Conservation (phyloP, 108 stramenopile species). For the Bacterosira constricta region DNA sequence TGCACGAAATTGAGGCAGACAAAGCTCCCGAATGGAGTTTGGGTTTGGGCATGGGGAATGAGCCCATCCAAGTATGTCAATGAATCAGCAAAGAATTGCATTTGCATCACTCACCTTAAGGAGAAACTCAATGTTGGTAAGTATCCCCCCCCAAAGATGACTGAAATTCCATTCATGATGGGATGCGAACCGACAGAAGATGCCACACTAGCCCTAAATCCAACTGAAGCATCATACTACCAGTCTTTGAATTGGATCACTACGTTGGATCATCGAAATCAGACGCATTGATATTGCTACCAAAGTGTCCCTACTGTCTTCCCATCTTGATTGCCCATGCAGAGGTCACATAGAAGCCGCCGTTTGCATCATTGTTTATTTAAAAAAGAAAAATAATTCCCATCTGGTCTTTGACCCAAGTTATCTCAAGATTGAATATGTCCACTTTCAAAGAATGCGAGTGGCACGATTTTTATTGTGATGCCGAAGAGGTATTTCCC, state of each 20-base stretch:
- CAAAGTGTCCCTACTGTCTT: slow-evolving; percentile 22
- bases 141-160: background rate
- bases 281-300: slow-evolving; percentile 21
- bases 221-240: slow-evolving; percentile 17
- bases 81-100: slow-evolving; percentile 41
- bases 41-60: slow-evolving; percentile 46
- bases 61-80: slow-evolving; percentile 37
- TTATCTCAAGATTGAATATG: background rate
- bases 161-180: background rate
- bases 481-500: slow-evolving; percentile 1
- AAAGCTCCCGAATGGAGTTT: slow-evolving; percentile 18
- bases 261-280: slow-evolving; percentile 33
- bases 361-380: background rate
- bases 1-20: slow-evolving; percentile 32
- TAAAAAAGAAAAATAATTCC: background rate
- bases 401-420: background rate
- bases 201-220: slow-evolving; percentile 11
- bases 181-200: slow-evolving; percentile 19
- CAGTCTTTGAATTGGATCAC: slow-evolving; percentile 41
- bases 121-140: background rate
- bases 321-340: slow-evolving; percentile 8
- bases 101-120: slow-evolving; percentile 13
- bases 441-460: background rate
- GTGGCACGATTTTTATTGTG: slow-evolving; percentile 12
- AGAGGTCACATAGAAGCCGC: slow-evolving; percentile 15